A percentile compares a stretch with the other conserved stretches of the same genome.
These are phyloP conservation scores for Trichoderma sp. DNA, from an alignment of 2,329 filamentous ascomycete species.

Conservation along the genomic window DNA sequence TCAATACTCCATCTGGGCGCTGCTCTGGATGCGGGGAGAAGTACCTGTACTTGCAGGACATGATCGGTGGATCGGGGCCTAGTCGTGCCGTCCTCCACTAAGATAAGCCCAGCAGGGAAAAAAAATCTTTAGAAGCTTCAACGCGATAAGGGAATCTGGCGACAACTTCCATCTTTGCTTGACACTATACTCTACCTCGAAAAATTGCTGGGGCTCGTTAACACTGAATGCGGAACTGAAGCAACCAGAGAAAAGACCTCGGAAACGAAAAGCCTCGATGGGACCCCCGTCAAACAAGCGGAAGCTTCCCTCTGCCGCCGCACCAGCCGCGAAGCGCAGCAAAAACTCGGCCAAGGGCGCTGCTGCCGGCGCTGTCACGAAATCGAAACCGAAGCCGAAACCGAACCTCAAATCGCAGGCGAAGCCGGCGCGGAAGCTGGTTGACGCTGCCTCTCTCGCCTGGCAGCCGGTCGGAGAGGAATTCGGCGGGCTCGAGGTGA, in stretches of 20 bases:
- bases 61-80: conserved; percentile 20
- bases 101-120: conserved; percentile 6
- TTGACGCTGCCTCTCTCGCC: conserved; percentile 53
- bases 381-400: conserved; percentile 9
- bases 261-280: conserved; percentile 35
- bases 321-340: conserved; percentile 43
- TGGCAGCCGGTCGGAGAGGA: conserved; percentile 86
- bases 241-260: neutral
- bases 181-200: neutral
- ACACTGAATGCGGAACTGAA: neutral
- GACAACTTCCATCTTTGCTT: neutral
- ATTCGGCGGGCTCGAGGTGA: conserved; percentile 88
- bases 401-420: conserved; percentile 26
- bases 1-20: too few relatives aligned
- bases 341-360: conserved; percentile 36
- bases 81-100: conserved; percentile 13
- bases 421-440: conserved; percentile 37
- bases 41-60: neutral
- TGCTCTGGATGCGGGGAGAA: too few relatives aligned
- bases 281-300: conserved; percentile 43
- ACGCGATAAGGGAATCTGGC: neutral
- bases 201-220: too few relatives aligned
- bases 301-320: conserved; percentile 42
- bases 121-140: conserved; percentile 23
- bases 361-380: conserved; percentile 10